Evolutionary conservation across 2,329 filamentous ascomycete species (phyloP), one percentile per base, ranked within the genome.

Genomic region (Cylindrodendrum hubeiense): DNA sequence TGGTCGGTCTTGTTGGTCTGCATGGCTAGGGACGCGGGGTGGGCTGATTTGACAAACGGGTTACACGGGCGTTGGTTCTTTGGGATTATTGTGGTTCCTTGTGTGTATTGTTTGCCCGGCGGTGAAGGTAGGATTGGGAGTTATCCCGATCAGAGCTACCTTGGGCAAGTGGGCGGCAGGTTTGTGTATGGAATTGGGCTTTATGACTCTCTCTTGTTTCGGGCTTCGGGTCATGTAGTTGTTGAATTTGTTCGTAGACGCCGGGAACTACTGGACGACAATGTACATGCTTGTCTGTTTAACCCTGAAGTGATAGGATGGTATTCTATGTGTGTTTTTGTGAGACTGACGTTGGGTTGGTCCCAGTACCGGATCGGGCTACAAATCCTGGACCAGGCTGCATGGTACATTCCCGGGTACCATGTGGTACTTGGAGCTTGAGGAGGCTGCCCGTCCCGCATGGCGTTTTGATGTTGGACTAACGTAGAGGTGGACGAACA

Each of bases 1-100:
- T 30, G 63, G 61, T 65, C 53, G 61, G 69, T 61, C 54, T 50
- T 57, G 69, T 54, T 53, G 55, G 53, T 66, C 60, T 58, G 61
- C 66, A 69, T 67, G 50, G 60, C 43, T 53, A 66, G 58, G 65
- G 53, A 65, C 43, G 59, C 49, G 49, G 60, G 58, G 52, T 43
- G 60, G 51, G 62, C 56, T 43, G 62, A 56, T 43, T 60, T 61
- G 63, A 43, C 60, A 68, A 58, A 61, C 60, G 52, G 56, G 51
- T 66, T 64, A 67, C 60, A 60, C 57, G 41, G 71, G 71, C 71
- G 71, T 73, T 73, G 43, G 61, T 64, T 53, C 39, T 44, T 57
- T 41, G 66, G 60, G 30, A 50, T 51, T 63, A 39, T 22, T 59
- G 28, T 19, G 28, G 50, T 54, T 43, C 17, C 54, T 30, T 53